Percentiles rank a stretch among this genome's conserved stretches.
Evolutionary conservation across 2,329 filamentous ascomycete genomes (phyloP).

Genomic region (Xylariales sp.): DNA sequence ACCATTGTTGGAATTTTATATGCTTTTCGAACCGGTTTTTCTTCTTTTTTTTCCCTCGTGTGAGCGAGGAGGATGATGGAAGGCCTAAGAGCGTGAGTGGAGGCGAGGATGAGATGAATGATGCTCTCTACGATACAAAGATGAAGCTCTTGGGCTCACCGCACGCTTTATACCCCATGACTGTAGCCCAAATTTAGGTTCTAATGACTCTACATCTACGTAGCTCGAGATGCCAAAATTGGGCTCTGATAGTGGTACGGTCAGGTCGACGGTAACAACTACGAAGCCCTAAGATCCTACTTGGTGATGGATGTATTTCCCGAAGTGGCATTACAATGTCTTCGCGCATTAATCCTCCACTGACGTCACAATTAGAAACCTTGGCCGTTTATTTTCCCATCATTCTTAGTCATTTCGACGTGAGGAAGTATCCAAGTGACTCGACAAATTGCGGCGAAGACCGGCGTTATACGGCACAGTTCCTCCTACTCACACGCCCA

Average conservation of each 20-base stretch:
- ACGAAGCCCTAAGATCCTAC: conserved; percentile 10
- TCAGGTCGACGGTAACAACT: conserved; percentile 3
- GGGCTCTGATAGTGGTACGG: not conserved
- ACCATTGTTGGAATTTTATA: conserved; percentile 25
- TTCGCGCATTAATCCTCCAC: conserved; percentile 8
- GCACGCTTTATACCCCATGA: conserved; percentile 25
- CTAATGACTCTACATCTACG: conserved; percentile 10
- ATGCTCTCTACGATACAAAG: conserved; percentile 4
- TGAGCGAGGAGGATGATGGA: not conserved
- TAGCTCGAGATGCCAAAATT: conserved; percentile 8
- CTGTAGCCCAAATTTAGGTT: not conserved
- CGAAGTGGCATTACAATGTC: conserved; percentile 9
- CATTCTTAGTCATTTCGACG: conserved; percentile 12
- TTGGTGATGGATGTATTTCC: conserved; percentile 4
- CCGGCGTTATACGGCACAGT: conserved; percentile 22
- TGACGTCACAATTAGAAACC: not conserved
- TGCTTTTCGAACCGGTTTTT: not conserved
- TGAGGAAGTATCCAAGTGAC: conserved; percentile 4
- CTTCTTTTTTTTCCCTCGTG: not conserved
- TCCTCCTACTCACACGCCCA: not conserved
- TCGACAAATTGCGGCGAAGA: conserved; percentile 8
- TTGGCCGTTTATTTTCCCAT: conserved; percentile 9
- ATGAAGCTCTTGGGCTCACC: not conserved
- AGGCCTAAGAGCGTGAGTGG: not conserved
- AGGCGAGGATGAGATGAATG: conserved; percentile 15